A percentile compares a stretch with the other conserved stretches of the same genome.
phyloP scores from a whole-genome alignment of 441 rosid species.

The Lagerstroemia fauriei region DNA sequence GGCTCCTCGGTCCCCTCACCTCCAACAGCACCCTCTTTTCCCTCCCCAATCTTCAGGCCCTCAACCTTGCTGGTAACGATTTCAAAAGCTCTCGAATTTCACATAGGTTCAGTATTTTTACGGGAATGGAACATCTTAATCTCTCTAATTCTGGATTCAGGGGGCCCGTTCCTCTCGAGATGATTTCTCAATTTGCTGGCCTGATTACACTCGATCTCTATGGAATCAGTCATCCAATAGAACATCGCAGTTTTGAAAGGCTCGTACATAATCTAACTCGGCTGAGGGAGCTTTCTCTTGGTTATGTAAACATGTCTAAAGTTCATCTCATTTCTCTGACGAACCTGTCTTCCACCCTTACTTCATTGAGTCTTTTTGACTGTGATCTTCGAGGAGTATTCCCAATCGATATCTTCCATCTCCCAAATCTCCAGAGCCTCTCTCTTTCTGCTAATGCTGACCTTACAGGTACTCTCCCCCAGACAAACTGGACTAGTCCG shows the following conservation, averaged over 20 bases:
- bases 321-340: neutral
- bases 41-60: neutral
- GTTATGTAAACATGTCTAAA: neutral
- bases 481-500: neutral
- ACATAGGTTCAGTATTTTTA: neutral
- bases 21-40: slow-evolving; percentile 27
- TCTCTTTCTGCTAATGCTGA: neutral
- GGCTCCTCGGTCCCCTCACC: neutral
- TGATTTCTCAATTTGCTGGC: neutral
- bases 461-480: neutral
- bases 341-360: neutral
- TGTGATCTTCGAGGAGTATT: neutral
- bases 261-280: neutral
- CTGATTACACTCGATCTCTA: slow-evolving; percentile 14
- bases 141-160: neutral
- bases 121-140: neutral
- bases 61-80: neutral
- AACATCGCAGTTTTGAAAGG: neutral
- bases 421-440: neutral
- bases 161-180: neutral
- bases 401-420: neutral
- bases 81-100: neutral
- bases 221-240: neutral
- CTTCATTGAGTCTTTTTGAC: neutral
- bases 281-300: neutral